Conservation (phyloP, 176 grass and related monocot genomes). For the sorghum (Sorghum bicolor) region Sorghum_bicolor_NCBIv3 NC_012873.2:57393001-57393500, state of each 20-base stretch:
- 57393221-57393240: constrained; percentile 94
- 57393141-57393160: constrained; percentile 40
- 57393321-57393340: constrained; percentile 96
- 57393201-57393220: constrained; percentile 53
- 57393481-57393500: too few relatives aligned
- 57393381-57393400: too few relatives aligned
- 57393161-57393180: constrained; percentile 41
- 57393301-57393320: constrained; percentile 94
- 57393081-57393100: constrained; percentile 51
- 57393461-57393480: too few relatives aligned
- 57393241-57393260: constrained; percentile 79
- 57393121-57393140: constrained; percentile 33
- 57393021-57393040: neutral
- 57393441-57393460: too few relatives aligned
- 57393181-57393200: constrained; percentile 60
- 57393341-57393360: constrained; percentile 75
- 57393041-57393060: neutral
- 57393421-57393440: too few relatives aligned
- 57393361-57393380: too few relatives aligned
- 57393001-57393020: constrained; percentile 12
- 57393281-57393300: constrained; percentile 95
- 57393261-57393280: constrained; percentile 95
- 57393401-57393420: too few relatives aligned
- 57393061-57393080: constrained; percentile 1
- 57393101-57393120: constrained; percentile 36